A percentile compares a stretch with the other conserved stretches of the same genome.
phyloP scores from a whole-genome alignment of 2,329 filamentous ascomycete species.

The Chrysoporthe deuterocubensis region DNA sequence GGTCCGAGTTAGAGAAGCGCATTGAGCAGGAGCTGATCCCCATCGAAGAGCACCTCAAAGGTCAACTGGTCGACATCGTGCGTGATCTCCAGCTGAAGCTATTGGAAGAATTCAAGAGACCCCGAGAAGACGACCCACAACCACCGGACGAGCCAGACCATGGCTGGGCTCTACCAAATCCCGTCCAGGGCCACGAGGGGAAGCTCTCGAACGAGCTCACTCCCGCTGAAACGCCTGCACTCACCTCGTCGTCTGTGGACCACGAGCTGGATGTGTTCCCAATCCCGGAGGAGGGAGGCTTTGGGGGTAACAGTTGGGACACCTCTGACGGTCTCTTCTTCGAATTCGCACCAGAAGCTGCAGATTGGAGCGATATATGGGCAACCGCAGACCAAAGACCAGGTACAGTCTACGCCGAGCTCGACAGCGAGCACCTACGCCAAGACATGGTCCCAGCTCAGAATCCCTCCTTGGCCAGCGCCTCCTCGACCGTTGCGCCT shows the following conservation, averaged over 20 bases:
- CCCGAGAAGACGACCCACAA: not conserved
- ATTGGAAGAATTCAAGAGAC: constrained; percentile 25
- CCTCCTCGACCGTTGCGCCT: constrained; percentile 52
- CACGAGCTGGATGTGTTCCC: not conserved
- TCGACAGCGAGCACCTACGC: not conserved
- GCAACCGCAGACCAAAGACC: not conserved
- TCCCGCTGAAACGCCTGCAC: not conserved
- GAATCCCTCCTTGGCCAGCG: constrained; percentile 31
- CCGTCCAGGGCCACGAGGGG: not conserved
- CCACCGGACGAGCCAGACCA: not conserved
- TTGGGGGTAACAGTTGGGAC: not conserved
- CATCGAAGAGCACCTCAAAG: constrained; percentile 27
- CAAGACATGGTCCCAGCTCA: not conserved
- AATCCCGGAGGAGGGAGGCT: not conserved
- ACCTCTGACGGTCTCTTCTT: not conserved
- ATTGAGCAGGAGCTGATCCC: constrained; percentile 26
- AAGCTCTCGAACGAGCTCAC: not conserved
- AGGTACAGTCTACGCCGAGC: not conserved
- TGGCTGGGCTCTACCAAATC: not conserved
- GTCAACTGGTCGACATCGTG: constrained; percentile 29
- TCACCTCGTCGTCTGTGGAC: not conserved
- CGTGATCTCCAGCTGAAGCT: constrained; percentile 28
- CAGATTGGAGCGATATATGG: not conserved
- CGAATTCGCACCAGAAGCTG: not conserved
- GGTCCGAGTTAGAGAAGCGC: constrained; percentile 26